phyloP scores from a whole-genome alignment of 78 protist genomes.

The Pigoraptor vietnamica region DNA sequence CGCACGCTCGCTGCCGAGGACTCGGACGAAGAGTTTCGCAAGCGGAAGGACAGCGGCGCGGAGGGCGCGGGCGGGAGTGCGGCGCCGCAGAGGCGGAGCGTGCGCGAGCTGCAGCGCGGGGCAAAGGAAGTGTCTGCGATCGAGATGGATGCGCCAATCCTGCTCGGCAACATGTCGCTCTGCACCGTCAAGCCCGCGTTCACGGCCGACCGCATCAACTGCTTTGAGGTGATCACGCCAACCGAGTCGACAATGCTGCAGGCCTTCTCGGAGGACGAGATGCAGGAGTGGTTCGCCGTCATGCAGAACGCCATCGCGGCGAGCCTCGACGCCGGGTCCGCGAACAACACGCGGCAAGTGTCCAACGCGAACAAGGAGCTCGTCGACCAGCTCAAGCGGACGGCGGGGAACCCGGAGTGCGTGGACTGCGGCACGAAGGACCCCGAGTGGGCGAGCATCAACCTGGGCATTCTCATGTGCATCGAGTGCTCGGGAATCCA shows the following conservation, averaged over 20 bases:
- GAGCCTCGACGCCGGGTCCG: background rate
- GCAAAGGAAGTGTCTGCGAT: background rate
- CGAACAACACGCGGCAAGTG: background rate
- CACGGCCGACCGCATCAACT: background rate
- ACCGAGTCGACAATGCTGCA: background rate
- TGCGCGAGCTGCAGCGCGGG: background rate
- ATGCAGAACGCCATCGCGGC: background rate
- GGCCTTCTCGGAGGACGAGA: background rate
- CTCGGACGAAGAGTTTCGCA: background rate
- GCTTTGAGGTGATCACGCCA: background rate
- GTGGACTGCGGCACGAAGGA: background rate
- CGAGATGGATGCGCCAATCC: background rate
- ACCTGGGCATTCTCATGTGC: conserved; percentile 36
- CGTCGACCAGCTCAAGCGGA: background rate
- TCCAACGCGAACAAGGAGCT: background rate
- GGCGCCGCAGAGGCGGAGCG: background rate
- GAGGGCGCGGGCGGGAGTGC: background rate
- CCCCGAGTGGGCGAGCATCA: conserved; percentile 30
- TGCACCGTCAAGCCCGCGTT: background rate
- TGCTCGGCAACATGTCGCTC: background rate
- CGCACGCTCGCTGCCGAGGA: background rate
- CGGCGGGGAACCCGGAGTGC: background rate
- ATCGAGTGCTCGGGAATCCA: conserved; percentile 45
- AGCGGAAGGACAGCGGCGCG: background rate
- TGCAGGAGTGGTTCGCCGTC: background rate